Evolutionary conservation across 306 rosid species (phyloP), one percentile per base, ranked within the genome.

Genomic region (Abrus precatorius): DNA sequence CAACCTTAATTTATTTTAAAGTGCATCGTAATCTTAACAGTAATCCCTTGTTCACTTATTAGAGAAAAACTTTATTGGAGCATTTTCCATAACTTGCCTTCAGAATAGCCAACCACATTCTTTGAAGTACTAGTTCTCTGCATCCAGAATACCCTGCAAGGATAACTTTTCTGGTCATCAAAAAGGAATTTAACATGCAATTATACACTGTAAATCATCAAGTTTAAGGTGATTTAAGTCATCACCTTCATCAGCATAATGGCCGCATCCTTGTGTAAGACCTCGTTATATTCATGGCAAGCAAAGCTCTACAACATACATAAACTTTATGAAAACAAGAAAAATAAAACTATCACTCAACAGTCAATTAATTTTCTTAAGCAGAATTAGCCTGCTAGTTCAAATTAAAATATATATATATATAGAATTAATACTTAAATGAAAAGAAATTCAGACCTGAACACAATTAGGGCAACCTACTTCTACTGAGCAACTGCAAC

Each of bases 381-480:
- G 48, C 6, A 57, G 33, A 44, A 68, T 32, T 54, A 60, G 33
- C 72, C 7, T 7, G 69, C 72, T 52, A 49, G 71, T 34, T 61
- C 33, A 75, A 38, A 61, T 12, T 14, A 50, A 30, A 74, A n/a
- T 20, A 20, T 20, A 20, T 20, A 20, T 20, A 20, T 20, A 20
- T 20, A 40, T 32, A 9, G 43, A 53, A 55, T 9, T 43, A 36
- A 30, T 60, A 34, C 11, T 45, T 52, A 3, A 28, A 20, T 12
- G 4, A 55, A 66, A n/a, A 70, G 10, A 6, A 52, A 77, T 60
- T 48, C 84, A 40, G 74, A 95, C 99, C 88, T 95, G 98, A 82
- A 90, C 64, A 73, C 99, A 95, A 28, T 88, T 86, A 32, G 99
- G 99, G 80, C 99, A 95, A 75, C 97, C 99, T 8, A 81, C 84